Evolutionary conservation across 2,329 filamentous ascomycete genomes (phyloP).

Genomic region (Teratosphaeria viscida): DNA sequence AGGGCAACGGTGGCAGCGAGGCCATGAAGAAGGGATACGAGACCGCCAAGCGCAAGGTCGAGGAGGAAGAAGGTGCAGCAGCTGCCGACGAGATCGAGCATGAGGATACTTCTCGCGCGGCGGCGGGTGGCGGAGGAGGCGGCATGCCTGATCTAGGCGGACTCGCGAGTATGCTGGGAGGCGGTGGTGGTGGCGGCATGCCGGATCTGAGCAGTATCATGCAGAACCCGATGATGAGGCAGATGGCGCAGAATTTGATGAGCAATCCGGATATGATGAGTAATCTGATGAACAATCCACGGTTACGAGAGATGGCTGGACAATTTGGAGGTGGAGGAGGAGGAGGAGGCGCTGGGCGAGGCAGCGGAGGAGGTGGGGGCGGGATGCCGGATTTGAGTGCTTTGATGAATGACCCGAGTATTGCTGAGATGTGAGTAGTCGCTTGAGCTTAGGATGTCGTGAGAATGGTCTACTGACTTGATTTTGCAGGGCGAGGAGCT

Average conservation of each 20-base stretch:
- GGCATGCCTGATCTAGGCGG: constrained; percentile 35
- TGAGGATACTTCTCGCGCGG: constrained; percentile 18
- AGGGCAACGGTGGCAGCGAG: constrained; percentile 87
- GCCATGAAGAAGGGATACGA: constrained; percentile 97
- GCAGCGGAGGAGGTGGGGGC: constrained; percentile 41
- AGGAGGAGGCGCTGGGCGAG: constrained; percentile 22
- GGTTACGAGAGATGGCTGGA: constrained; percentile 76
- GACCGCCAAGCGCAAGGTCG: constrained; percentile 79
- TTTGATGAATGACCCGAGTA: constrained; percentile 84
- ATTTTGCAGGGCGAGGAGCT: constrained; percentile 49
- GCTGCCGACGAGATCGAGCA: constrained; percentile 23
- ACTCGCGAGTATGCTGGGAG: constrained; percentile 42
- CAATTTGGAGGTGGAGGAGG: constrained; percentile 51
- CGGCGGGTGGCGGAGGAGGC: constrained; percentile 25
- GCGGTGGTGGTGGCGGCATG: constrained; percentile 51
- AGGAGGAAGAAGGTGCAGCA: constrained; percentile 51
- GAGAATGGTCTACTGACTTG: constrained; percentile 8
- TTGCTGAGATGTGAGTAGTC: constrained; percentile 78
- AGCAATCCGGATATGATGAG: constrained; percentile 86
- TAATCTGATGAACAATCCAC: constrained; percentile 90
- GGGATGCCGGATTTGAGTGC: constrained; percentile 81
- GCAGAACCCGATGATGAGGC: constrained; percentile 97
- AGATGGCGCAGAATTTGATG: constrained; percentile 96
- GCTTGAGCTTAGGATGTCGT: background rate
- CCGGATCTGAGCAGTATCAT: constrained; percentile 80